Evolutionary conservation across 306 rosid genomes (phyloP).

Genomic region (Malus asiatica): DNA sequence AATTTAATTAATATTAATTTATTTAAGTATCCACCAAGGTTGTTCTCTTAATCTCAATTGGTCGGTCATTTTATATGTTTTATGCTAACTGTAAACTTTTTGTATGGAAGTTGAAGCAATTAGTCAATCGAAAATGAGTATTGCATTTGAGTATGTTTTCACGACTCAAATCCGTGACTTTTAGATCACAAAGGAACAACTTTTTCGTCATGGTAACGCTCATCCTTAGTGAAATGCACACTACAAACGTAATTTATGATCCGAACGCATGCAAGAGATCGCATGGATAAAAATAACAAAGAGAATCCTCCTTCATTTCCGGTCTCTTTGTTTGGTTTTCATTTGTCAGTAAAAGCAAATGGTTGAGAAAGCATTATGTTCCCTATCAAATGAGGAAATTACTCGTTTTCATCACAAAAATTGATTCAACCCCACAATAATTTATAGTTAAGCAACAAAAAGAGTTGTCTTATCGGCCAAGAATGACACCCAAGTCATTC

Average conservation of each 20-base stretch:
- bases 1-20: neutral
- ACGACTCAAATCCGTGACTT: no score
- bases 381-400: neutral
- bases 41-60: neutral
- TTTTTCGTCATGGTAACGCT: no score
- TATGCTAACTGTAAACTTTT: neutral
- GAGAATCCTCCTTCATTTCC: neutral
- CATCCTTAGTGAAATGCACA: neutral
- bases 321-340: neutral
- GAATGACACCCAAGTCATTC: neutral
- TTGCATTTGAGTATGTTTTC: no score
- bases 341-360: neutral
- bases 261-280: neutral
- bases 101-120: neutral
- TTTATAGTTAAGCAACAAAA: neutral
- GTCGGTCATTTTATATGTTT: conserved; percentile 13
- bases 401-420: neutral
- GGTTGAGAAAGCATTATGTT: neutral
- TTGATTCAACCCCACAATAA: neutral
- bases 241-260: neutral
- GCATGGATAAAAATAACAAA: neutral
- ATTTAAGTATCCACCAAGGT: neutral
- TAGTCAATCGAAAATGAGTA: neutral
- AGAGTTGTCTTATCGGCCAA: neutral
- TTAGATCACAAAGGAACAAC: no score